Evolutionary conservation across 108 stramenopile species (phyloP).

Genomic region (Schizochytrium sp.): DNA sequence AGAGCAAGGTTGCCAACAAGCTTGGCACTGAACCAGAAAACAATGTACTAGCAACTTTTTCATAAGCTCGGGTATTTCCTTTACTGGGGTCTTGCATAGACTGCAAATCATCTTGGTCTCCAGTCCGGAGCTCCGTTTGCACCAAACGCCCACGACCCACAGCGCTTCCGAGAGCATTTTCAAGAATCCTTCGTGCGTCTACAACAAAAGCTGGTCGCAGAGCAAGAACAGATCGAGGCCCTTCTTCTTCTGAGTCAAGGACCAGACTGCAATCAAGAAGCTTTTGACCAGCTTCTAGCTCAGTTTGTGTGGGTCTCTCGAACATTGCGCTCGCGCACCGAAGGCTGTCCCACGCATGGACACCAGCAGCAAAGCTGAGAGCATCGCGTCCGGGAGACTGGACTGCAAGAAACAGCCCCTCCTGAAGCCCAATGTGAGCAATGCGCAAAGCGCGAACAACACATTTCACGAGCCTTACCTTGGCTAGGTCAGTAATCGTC

Average conservation of each 20-base stretch:
- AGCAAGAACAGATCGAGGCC: background rate
- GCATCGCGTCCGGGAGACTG: conserved; percentile 32
- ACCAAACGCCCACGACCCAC: background rate
- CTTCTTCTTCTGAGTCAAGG: background rate
- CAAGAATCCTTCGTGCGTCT: background rate
- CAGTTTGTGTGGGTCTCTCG: background rate
- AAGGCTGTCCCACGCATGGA: conserved; percentile 48
- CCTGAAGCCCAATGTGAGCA: conserved; percentile 9
- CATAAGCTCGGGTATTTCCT: background rate
- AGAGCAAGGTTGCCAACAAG: background rate
- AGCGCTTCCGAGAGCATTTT: too few relatives aligned
- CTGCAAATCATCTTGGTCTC: conserved; percentile 14
- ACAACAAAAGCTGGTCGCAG: background rate
- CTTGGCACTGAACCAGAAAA: conserved; percentile 20
- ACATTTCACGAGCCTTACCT: conserved; percentile 24
- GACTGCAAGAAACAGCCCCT: conserved; percentile 40
- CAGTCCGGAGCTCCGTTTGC: conserved; percentile 5
- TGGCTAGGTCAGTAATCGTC: background rate
- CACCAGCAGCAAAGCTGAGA: too few relatives aligned
- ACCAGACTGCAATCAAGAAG: conserved; percentile 22
- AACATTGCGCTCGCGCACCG: conserved; percentile 16
- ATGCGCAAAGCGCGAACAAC: background rate
- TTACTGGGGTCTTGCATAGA: background rate
- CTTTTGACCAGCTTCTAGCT: background rate
- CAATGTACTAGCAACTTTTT: conserved; percentile 43